Conservation (phyloP, 148 eudicot species). For the Linanthus parryae region DNA sequence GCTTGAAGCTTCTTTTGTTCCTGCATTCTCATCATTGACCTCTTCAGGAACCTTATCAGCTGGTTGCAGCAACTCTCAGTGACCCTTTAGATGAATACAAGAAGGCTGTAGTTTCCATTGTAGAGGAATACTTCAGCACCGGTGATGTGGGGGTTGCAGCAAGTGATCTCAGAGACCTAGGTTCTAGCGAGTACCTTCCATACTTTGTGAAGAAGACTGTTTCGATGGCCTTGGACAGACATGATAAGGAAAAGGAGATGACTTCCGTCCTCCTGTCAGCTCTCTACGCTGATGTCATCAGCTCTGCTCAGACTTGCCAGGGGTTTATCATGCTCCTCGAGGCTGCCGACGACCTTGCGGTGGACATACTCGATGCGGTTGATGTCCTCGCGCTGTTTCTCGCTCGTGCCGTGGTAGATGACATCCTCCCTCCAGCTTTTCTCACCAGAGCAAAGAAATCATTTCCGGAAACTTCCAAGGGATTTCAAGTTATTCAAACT, state of each 20-base stretch:
- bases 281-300: conserved; percentile 79
- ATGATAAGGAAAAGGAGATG: conserved; percentile 99
- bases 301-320: conserved; percentile 74
- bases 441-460: conserved; percentile 57
- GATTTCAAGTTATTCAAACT: conserved; percentile 67
- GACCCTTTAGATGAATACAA: conserved; percentile 96
- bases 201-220: conserved; percentile 90
- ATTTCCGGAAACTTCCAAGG: conserved; percentile 60
- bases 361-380: conserved; percentile 87
- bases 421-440: conserved; percentile 91
- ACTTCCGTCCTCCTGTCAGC: conserved; percentile 92
- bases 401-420: conserved; percentile 96
- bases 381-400: conserved; percentile 75
- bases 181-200: conserved; percentile 79
- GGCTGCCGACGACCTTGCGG: conserved; percentile 85
- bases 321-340: conserved; percentile 86
- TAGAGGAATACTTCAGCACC: conserved; percentile 85
- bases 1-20: not conserved
- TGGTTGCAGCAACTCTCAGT: conserved; percentile 62
- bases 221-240: conserved; percentile 93
- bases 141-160: conserved; percentile 76
- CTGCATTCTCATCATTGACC: conserved; percentile 1
- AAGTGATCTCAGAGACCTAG: conserved; percentile 80
- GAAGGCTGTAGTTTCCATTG: conserved; percentile 78
- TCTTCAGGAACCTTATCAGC: conserved; percentile 85